Evolutionary conservation across 345 rosid genomes (phyloP).

Genomic region (Salix viminalis): DNA sequence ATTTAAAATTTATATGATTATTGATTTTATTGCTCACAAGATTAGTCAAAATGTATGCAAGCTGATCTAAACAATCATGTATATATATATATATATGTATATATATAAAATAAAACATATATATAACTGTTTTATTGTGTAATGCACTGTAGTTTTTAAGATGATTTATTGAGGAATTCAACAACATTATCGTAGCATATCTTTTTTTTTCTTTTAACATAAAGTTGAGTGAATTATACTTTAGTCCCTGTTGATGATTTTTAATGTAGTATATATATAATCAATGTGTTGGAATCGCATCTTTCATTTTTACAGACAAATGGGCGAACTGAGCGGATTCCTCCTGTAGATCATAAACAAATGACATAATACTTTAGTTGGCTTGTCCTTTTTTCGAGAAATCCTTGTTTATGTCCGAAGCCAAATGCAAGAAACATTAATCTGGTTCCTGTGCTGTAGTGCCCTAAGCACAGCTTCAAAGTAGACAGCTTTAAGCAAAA

Average conservation of each 20-base stretch:
- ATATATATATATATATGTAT: too few relatives aligned
- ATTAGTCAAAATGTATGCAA: rapidly evolving
- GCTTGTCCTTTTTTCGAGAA: background rate
- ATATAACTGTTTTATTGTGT: too few relatives aligned
- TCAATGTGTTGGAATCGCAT: too few relatives aligned
- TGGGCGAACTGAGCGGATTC: background rate
- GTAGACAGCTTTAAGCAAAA: background rate
- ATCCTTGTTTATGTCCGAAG: background rate
- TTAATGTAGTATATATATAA: too few relatives aligned
- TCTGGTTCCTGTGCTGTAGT: background rate
- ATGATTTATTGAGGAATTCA: too few relatives aligned
- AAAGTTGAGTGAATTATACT: too few relatives aligned
- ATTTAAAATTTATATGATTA: too few relatives aligned
- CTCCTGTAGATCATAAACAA: background rate
- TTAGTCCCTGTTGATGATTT: too few relatives aligned
- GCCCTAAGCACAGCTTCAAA: background rate
- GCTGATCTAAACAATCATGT: rapidly evolving
- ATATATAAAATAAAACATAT: too few relatives aligned
- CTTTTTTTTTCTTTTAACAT: too few relatives aligned
- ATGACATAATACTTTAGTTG: background rate
- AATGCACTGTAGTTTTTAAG: too few relatives aligned
- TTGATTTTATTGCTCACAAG: rapidly evolving
- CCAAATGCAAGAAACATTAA: background rate
- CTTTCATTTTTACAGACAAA: background rate
- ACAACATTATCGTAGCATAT: too few relatives aligned